Evolutionary conservation across 179 eudicot genomes (phyloP).

Genomic region (Silene noctiflora): DNA sequence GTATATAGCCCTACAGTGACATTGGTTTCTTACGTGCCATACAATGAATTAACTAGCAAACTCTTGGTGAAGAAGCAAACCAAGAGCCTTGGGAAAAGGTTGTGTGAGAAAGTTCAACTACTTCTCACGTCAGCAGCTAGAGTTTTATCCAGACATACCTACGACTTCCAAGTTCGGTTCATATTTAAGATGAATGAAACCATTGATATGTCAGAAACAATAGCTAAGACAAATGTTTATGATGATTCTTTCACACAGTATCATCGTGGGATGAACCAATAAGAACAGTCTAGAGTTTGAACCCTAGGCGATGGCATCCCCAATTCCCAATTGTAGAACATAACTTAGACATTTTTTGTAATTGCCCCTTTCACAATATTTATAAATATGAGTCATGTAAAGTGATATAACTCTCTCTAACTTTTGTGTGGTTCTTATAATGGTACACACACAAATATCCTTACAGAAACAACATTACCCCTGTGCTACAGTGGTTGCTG

Average conservation of each 20-base stretch:
- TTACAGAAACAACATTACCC: background rate
- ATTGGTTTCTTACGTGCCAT: background rate
- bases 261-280: background rate
- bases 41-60: background rate
- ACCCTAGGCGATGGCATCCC: background rate
- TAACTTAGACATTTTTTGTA: background rate
- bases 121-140: background rate
- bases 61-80: background rate
- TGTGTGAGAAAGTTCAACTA: background rate
- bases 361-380: background rate
- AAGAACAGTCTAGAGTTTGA: background rate
- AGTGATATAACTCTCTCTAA: background rate
- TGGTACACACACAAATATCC: background rate
- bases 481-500: background rate
- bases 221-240: background rate
- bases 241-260: background rate
- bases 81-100: too few species aligned
- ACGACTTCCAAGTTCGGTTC: background rate
- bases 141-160: background rate
- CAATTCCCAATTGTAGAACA: background rate
- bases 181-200: slow-evolving; percentile 1
- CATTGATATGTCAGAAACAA: background rate
- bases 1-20: background rate
- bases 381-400: background rate
- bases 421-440: background rate